Base-by-base conservation (phyloP, 352 stramenopile genomes). In the Globisporangium emineosum region DNA sequence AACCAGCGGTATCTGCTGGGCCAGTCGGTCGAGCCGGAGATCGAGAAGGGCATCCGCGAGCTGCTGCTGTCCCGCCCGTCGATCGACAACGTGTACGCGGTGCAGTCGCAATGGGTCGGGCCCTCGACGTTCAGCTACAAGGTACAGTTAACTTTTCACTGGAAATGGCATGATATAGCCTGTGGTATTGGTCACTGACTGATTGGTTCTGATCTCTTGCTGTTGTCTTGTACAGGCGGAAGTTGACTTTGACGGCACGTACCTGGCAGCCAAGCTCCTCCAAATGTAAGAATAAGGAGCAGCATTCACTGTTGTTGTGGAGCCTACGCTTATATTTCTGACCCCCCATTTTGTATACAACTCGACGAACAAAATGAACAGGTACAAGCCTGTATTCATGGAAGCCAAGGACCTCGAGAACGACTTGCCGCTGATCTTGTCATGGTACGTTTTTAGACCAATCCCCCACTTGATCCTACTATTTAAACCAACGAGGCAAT, bases 171-270 rank as follows among this genome's bases (percentile, higher is more conserved):
- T 2, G 8, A 15, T 17, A 27, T 5, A 25, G 30, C 40, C 40
- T 33, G 29, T 19, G 21, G 25, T 57, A 30, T 59, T n/a, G 9
- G 15, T 15, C 0, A 42, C 33, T 42, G 33, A 17, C 33, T 17
- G 15, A 5, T 3, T 33, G 10, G 25, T 56, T 25, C 3, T 21
- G 45, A 30, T 47, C 12, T 42, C 32, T 43, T 19, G 53, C n/a
- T 60, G 12, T 32, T 33, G 10, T 29, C 57, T 37, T 57, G n/a
- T 68, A 30, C 64, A 94, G 86, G 97, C 97, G 23, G 97, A 99
- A 77, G 91, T 99, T 6, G 97, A 99, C 76, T 99, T 99, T 80
- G 97, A 99, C 68, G 97, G 97, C 58, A 99, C 97, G 43, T 99
- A 97, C 71, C 69, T 99, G 45, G 96, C 97, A 17, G 97, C 97